phyloP scores from a whole-genome alignment of 2,329 filamentous ascomycete species.

The Alternaria sp. region DNA sequence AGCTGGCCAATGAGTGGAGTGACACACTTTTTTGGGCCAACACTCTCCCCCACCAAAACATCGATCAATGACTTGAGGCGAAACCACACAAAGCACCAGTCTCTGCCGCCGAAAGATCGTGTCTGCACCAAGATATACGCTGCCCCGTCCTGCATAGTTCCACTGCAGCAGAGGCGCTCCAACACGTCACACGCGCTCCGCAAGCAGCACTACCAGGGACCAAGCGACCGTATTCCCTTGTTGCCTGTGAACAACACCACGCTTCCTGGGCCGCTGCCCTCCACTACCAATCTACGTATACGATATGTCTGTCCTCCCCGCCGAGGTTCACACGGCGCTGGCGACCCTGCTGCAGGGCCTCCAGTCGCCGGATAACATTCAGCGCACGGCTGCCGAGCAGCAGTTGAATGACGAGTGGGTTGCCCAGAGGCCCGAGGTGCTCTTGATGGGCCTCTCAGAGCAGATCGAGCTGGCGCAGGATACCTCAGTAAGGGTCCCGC shows the following conservation, averaged over 20 bases:
- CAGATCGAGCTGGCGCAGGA: constrained; percentile 83
- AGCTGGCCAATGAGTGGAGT: neutral
- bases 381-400: constrained; percentile 86
- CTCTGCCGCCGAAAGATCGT: constrained; percentile 7
- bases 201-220: neutral
- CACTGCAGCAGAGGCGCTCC: constrained; percentile 10
- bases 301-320: constrained; percentile 82
- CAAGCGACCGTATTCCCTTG: constrained; percentile 7
- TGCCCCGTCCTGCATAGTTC: neutral
- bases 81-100: constrained; percentile 4
- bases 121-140: neutral
- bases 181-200: constrained; percentile 18
- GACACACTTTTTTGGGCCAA: neutral
- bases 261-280: constrained; percentile 28
- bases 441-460: constrained; percentile 93
- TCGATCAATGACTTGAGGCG: constrained; percentile 16
- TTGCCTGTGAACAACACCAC: constrained; percentile 14
- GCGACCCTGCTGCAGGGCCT: constrained; percentile 85
- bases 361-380: constrained; percentile 85
- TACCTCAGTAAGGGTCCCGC: constrained; percentile 64
- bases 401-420: constrained; percentile 93
- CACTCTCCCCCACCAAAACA: constrained; percentile 22
- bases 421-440: constrained; percentile 76
- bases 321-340: constrained; percentile 84
- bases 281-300: constrained; percentile 12